A percentile compares a stretch with the other conserved stretches of the same genome.
Evolutionary conservation across 129 eudicot genomes (phyloP).

Genomic region (Scalesia atractyloides): DNA sequence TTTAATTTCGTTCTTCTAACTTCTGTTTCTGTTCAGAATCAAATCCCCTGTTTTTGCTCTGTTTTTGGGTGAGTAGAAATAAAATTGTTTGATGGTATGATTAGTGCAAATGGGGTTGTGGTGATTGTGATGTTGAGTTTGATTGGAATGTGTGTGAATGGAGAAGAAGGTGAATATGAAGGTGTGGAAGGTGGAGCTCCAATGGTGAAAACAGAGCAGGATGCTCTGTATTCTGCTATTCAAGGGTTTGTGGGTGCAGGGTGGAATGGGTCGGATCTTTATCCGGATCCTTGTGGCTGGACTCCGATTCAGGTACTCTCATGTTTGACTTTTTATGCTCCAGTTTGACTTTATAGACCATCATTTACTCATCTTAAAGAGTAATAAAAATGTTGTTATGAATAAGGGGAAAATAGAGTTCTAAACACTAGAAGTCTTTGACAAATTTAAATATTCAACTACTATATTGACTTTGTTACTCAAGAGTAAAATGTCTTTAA

Average conservation of each 20-base stretch:
- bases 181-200: slow-evolving; percentile 49
- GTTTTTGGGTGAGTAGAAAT: neutral
- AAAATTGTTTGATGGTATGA: neutral
- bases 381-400: too few species aligned
- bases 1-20: too few species aligned
- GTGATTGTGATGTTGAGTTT: slow-evolving; percentile 31
- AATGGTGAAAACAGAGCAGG: slow-evolving; percentile 76
- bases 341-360: neutral
- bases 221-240: slow-evolving; percentile 60
- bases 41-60: neutral
- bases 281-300: slow-evolving; percentile 99
- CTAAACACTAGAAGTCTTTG: neutral
- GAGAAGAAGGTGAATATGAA: slow-evolving; percentile 33
- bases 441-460: neutral
- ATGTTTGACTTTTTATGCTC: neutral
- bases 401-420: neutral
- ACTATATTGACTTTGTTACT: neutral
- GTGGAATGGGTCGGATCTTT: slow-evolving; percentile 97
- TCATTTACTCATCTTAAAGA: neutral
- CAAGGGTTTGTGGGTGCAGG: slow-evolving; percentile 82
- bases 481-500: neutral
- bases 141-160: slow-evolving; percentile 33
- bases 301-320: slow-evolving; percentile 76
- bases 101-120: slow-evolving; percentile 14
- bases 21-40: too few species aligned